Percentiles rank a stretch among this genome's conserved stretches.
phyloP scores from a whole-genome alignment of 495 filamentous ascomycete species.

The Penicillium chermesinum region DNA sequence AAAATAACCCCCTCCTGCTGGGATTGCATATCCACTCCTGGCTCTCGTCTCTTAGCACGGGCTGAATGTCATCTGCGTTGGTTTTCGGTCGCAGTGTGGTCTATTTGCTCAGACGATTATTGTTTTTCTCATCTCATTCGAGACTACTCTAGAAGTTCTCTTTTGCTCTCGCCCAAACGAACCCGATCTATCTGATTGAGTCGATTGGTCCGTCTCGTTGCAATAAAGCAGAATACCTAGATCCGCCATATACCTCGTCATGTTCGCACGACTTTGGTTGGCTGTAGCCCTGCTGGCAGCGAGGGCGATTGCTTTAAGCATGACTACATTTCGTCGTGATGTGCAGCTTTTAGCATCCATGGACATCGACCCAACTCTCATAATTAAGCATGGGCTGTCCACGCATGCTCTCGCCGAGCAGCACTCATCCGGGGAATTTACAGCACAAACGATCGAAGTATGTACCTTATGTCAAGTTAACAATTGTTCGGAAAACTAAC shows the following conservation, averaged over 20 bases:
- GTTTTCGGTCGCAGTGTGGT: neutral
- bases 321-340: constrained; percentile 11
- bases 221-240: too few relatives aligned
- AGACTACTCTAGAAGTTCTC: too few relatives aligned
- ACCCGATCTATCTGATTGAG: too few relatives aligned
- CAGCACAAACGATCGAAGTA: constrained; percentile 25
- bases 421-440: neutral
- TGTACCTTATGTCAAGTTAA: neutral
- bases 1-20: too few relatives aligned
- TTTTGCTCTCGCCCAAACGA: too few relatives aligned
- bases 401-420: constrained; percentile 3
- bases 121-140: too few relatives aligned
- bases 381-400: constrained; percentile 9
- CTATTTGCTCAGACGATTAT: too few relatives aligned
- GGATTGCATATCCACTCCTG: too few relatives aligned
- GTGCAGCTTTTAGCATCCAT: constrained; percentile 23
- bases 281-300: neutral
- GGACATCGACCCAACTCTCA: constrained; percentile 18
- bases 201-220: too few relatives aligned
- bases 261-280: neutral
- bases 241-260: too few relatives aligned
- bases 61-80: neutral
- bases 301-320: neutral
- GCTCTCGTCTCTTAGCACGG: neutral
- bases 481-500: constrained; percentile 8